Conservation (phyloP, 306 rosid genomes). For the Quercus agrifolia region DNA sequence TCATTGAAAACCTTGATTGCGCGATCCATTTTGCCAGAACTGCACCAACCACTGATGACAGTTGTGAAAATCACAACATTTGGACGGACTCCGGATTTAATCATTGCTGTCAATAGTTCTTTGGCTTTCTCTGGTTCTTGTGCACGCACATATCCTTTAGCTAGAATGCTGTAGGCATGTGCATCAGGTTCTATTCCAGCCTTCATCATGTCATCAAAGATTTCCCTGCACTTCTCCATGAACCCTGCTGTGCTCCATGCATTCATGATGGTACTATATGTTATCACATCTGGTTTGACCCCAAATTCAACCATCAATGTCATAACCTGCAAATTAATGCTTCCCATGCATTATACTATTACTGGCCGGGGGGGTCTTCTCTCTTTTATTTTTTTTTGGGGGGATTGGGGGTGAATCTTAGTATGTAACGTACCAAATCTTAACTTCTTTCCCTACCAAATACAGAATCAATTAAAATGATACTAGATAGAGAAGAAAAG, state of each 20-base stretch:
- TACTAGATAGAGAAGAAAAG: no score
- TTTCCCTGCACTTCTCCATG: slow-evolving; percentile 56
- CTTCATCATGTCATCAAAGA: slow-evolving; percentile 57
- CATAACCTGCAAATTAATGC: slow-evolving; percentile 47
- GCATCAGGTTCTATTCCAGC: slow-evolving; percentile 64
- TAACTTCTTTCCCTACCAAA: no score
- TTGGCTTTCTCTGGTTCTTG: slow-evolving; percentile 68
- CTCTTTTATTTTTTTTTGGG: no score
- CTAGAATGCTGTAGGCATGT: slow-evolving; percentile 71
- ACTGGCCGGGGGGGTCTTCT: no score
- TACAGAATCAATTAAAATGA: no score
- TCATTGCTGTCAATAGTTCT: slow-evolving; percentile 49
- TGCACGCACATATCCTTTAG: slow-evolving; percentile 66
- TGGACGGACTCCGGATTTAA: slow-evolving; percentile 44
- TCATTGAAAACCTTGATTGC: slow-evolving; percentile 52
- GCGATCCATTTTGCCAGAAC: slow-evolving; percentile 61
- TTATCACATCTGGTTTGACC: slow-evolving; percentile 62
- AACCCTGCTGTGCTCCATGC: slow-evolving; percentile 81
- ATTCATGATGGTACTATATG: slow-evolving; percentile 71
- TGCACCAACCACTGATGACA: slow-evolving; percentile 71
- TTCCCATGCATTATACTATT: slow-evolving; percentile 4
- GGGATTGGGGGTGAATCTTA: no score
- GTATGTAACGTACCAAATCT: no score
- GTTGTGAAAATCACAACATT: slow-evolving; percentile 69
- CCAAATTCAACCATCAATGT: slow-evolving; percentile 58